Base-by-base conservation (phyloP, 139 green algal species). In the Mychonastes homosphaera region DNA sequence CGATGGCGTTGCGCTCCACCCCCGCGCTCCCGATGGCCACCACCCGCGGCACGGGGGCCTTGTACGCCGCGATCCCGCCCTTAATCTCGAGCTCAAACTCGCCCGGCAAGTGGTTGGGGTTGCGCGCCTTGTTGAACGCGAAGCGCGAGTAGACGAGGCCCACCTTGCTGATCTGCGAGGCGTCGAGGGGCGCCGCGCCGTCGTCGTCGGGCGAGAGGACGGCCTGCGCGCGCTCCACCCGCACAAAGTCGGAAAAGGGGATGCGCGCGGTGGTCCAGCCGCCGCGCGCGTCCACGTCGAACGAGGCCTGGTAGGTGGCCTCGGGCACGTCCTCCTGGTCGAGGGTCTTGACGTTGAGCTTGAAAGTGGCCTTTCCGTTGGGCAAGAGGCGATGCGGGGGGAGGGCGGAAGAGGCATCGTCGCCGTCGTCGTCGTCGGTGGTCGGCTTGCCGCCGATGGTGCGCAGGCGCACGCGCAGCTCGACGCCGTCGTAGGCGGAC, bases 261-360 rank as follows among this genome's bases (percentile, higher is more conserved):
- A 95, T 54, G 33, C 58, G 62, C 2, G 94, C 83, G 26, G 70
- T 78, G 8, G 57, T 62, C 81, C 78, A 91, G 46, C 84, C 75
- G 26, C 79, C 80, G 1, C 59, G 62, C 33, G 50, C 21, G 21
- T 68, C 54, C 0, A 79, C 88, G 62, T 91, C 83, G 67, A 94
- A 92, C 19, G 75, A 82, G 21, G 82, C 73, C 61, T 95, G 86
- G 73, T 93, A 95, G 7, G 79, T 87, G 43, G 63, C 65, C 63
- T 91, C 85, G 5, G 87, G 84, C 5, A 58, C 60, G 34, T 84
- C 67, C 27, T 68, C 67, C 57, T 87, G 76, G 44, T 80, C 73
- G 2, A 79, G 77, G 61, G 87, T 94, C 66, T 92, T 94, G 51
- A 95, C 78, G 78, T 93, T 94, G 41, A 95, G 49, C 70, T 94